Evolutionary conservation across 1,284 basidiomycete genomes (phyloP).

Genomic region (Puccinia hordei): DNA sequence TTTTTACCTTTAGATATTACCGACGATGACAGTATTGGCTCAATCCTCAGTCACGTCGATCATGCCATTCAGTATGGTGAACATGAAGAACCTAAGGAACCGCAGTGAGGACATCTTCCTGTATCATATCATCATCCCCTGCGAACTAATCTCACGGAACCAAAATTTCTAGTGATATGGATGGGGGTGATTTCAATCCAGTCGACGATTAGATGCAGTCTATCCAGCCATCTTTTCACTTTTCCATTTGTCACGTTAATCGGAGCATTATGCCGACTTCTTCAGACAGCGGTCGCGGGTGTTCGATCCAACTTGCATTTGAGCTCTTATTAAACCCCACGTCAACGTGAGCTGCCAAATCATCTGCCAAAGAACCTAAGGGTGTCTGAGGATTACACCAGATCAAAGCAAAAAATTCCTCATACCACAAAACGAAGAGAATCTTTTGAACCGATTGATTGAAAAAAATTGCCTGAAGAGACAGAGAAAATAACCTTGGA

Average conservation of each 20-base stretch:
- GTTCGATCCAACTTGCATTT: too few species aligned
- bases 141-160: neutral
- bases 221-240: neutral
- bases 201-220: neutral
- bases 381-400: too few species aligned
- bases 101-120: conserved; percentile 52
- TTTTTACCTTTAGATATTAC: conserved; percentile 94
- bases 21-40: conserved; percentile 83
- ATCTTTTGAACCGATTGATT: too few species aligned
- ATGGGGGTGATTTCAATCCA: conserved; percentile 54
- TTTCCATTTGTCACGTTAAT: neutral
- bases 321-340: too few species aligned
- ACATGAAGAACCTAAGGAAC: conserved; percentile 58
- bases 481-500: too few species aligned
- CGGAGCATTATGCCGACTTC: too few species aligned
- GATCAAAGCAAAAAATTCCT: too few species aligned
- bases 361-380: too few species aligned
- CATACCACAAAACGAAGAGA: too few species aligned
- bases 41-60: conserved; percentile 90
- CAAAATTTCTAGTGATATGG: conserved; percentile 54
- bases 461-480: too few species aligned
- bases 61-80: conserved; percentile 71
- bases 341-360: too few species aligned
- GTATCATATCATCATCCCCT: conserved; percentile 36
- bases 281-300: too few species aligned